Conservation (phyloP, 148 eudicot genomes). For the Cornus kousa region DNA sequence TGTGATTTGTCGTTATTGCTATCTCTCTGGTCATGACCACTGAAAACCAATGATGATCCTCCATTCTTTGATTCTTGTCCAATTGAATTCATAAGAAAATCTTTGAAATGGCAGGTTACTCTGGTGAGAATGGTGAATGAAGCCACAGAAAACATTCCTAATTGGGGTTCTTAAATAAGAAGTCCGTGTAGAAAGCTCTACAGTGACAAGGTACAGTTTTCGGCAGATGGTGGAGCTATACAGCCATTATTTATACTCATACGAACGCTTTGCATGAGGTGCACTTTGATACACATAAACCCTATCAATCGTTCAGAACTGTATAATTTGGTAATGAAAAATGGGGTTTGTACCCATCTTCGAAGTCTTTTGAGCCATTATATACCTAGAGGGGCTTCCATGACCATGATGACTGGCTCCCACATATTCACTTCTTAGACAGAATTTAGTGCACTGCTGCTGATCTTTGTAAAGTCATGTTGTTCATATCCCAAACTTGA, state of each 20-base stretch:
- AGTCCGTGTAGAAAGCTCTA: not conserved
- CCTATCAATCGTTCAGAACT: not conserved
- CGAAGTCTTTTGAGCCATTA: not conserved
- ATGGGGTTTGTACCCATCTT: not conserved
- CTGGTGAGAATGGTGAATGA: conserved; percentile 94
- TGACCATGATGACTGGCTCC: too few species aligned
- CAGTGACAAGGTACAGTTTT: not conserved
- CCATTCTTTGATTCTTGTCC: not conserved
- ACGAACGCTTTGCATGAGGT: not conserved
- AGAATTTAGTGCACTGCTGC: too few species aligned
- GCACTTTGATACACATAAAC: not conserved
- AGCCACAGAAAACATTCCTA: conserved; percentile 81
- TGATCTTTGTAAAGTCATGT: too few species aligned
- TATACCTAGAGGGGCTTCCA: not conserved
- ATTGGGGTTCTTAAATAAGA: conserved; percentile 58
- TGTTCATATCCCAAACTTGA: too few species aligned
- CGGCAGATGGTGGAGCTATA: not conserved
- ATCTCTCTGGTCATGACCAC: not conserved
- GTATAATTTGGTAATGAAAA: not conserved
- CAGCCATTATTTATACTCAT: not conserved
- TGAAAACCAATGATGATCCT: not conserved
- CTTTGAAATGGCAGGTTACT: conserved; percentile 55
- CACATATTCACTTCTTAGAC: too few species aligned
- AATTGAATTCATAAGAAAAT: not conserved
- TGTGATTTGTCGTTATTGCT: not conserved